Conservation (phyloP, 306 rosid genomes). For the Vigna hirtella region DNA sequence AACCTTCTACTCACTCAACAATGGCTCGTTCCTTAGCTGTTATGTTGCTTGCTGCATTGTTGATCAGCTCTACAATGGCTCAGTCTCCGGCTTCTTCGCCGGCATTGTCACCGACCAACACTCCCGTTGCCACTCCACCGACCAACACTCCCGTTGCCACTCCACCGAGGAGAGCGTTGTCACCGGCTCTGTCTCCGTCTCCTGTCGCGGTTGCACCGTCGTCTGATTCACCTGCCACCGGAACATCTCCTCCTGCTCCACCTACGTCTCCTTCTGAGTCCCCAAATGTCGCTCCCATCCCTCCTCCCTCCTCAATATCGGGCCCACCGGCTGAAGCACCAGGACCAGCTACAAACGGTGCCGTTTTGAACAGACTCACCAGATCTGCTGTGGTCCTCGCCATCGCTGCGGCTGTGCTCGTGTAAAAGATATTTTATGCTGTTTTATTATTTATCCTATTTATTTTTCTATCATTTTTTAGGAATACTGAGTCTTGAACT, state of each 20-base stretch:
- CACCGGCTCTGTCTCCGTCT: background rate
- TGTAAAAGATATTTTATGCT: slow-evolving; percentile 3
- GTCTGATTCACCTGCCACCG: slow-evolving; percentile 10
- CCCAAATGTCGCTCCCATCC: background rate
- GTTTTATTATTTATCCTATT: background rate
- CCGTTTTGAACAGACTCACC: slow-evolving; percentile 43
- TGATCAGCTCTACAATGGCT: slow-evolving; percentile 49
- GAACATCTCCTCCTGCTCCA: slow-evolving; percentile 37
- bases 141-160: background rate
- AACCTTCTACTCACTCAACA: background rate
- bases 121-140: slow-evolving; percentile 2
- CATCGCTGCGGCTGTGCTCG: slow-evolving; percentile 30
- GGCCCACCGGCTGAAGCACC: slow-evolving; percentile 45
- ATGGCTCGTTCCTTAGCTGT: slow-evolving; percentile 51
- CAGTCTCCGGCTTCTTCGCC: slow-evolving; percentile 52
- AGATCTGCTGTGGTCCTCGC: slow-evolving; percentile 19
- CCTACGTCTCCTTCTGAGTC: slow-evolving; percentile 13
- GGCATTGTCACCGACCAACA: background rate
- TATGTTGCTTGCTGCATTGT: slow-evolving; percentile 42
- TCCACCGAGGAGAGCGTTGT: slow-evolving; percentile 21
- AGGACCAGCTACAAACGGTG: slow-evolving; percentile 37
- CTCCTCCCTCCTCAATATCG: slow-evolving; percentile 46
- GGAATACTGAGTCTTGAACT: background rate
- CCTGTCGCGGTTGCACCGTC: background rate
- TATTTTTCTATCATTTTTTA: background rate